Conservation (phyloP, 2,329 filamentous ascomycete genomes). For the Pseudogymnoascus sp. region DNA sequence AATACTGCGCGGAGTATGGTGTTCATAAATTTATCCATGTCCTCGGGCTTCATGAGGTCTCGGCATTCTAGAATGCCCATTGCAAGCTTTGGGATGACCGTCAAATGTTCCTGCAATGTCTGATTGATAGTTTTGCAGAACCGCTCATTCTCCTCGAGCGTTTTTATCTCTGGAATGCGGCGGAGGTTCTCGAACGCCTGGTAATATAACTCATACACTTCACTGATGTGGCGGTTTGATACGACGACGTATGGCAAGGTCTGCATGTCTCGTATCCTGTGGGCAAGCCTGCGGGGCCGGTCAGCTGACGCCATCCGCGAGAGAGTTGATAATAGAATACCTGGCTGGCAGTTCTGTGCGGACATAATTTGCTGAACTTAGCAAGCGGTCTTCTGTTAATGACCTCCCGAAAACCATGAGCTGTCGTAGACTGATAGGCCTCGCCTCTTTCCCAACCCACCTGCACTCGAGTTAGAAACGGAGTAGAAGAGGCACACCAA, state of each 20-base stretch:
- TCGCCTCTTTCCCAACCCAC: slow-evolving; percentile 86
- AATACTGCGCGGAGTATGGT: slow-evolving; percentile 79
- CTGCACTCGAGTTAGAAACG: slow-evolving; percentile 35
- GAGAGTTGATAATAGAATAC: slow-evolving; percentile 29
- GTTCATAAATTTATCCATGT: slow-evolving; percentile 92
- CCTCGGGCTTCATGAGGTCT: slow-evolving; percentile 67
- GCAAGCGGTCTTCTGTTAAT: slow-evolving; percentile 76
- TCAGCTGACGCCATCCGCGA: neutral
- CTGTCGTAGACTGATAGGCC: slow-evolving; percentile 92
- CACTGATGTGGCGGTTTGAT: slow-evolving; percentile 86
- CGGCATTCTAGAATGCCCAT: slow-evolving; percentile 92
- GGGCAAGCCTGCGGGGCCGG: slow-evolving; percentile 57
- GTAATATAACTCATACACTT: slow-evolving; percentile 96
- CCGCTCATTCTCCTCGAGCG: slow-evolving; percentile 78
- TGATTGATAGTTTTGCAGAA: slow-evolving; percentile 74
- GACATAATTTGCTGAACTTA: slow-evolving; percentile 96
- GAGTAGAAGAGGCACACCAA: neutral
- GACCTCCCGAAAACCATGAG: slow-evolving; percentile 96
- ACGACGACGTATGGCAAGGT: slow-evolving; percentile 92
- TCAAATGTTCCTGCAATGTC: slow-evolving; percentile 78
- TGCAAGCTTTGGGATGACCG: slow-evolving; percentile 86
- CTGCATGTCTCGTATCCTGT: slow-evolving; percentile 95
- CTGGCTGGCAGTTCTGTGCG: slow-evolving; percentile 85
- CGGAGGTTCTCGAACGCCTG: slow-evolving; percentile 90
- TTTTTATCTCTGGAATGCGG: slow-evolving; percentile 73